Evolutionary conservation across 768 basidiomycete genomes (phyloP).

Genomic region (Kockovaella imperatae): DNA sequence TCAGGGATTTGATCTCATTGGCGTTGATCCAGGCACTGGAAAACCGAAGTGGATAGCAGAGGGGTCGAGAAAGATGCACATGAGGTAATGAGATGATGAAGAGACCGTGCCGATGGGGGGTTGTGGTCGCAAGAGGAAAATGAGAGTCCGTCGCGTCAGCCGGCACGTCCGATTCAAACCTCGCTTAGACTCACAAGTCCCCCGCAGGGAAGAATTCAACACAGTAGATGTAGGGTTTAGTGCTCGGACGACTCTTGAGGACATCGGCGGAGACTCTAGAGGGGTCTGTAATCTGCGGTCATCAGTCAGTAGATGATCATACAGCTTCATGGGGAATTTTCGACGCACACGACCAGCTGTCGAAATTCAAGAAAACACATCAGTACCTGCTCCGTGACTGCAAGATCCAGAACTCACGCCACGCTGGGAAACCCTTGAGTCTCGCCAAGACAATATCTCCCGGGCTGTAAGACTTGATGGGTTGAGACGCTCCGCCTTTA

Average conservation of each 20-base stretch:
- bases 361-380: not conserved
- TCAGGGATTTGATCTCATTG: conserved; percentile 73
- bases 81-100: not conserved
- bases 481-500: conserved; percentile 1
- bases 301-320: conserved; percentile 5
- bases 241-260: conserved; percentile 68
- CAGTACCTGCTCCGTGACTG: not conserved
- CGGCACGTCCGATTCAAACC: not conserved
- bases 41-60: not conserved
- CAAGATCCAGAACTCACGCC: conserved; percentile 69
- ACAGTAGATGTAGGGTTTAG: conserved; percentile 58
- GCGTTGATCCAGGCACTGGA: conserved; percentile 72
- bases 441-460: conserved; percentile 87
- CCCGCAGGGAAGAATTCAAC: conserved; percentile 86
- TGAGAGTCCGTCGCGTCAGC: not conserved
- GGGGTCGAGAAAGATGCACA: not conserved
- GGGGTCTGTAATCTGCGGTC: conserved; percentile 67
- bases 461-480: conserved; percentile 50
- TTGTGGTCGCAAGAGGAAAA: conserved; percentile 1
- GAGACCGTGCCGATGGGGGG: not conserved
- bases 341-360: conserved; percentile 32
- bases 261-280: conserved; percentile 58
- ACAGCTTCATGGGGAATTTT: too few relatives aligned
- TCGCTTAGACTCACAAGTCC: conserved; percentile 65
- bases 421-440: conserved; percentile 86